Evolutionary conservation across 805 yeast species (phyloP), one percentile per base, ranked within the genome.

Genomic region (Zygosaccharomyces siamensis): DNA sequence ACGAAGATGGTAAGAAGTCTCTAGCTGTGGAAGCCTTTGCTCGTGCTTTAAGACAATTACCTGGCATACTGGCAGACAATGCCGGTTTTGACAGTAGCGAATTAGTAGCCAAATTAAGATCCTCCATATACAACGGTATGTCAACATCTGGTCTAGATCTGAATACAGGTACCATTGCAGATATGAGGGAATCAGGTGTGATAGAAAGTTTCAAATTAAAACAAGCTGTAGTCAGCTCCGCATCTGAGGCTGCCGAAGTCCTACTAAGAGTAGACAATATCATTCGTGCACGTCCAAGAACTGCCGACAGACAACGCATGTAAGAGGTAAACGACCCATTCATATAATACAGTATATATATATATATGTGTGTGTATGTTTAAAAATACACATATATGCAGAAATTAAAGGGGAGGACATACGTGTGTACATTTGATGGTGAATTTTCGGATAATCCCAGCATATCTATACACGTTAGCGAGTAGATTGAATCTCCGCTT

Each of bases 171-270:
- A 73, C 69, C 39, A 83, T 93, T 53, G 95, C 89, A 11, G 99
- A 93, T 67, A 92, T 93, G 95, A 80, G 96, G 68, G 93, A 89
- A 53, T 70, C 84, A 58, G 99, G 98, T 20, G 80, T 92, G 58
- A 89, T 93, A 45, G 99, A 93, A 72, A 83, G 95, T 55, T 93
- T 78, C 71, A 92, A 90, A 71, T 78, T 93, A 68, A 93, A 93
- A 72, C 77, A 80, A 55, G 96, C 97, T 2, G 99, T 95, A 12
- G 97, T 93, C 14, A 80, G 89, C 11, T 84, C 95, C 41, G 98
- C 99, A 4, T 77, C 96, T n/a, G 99, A 93, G 73, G 99, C 99
- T 28, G 95, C 98, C 4, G 98, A 93, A 73, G 90, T 93, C 42
- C 77, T 93, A 57, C 73, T 93, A 62, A 82, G 99, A 66, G 99